Evolutionary conservation across 2,329 filamentous ascomycete genomes (phyloP), one percentile per base, ranked within the genome.

Genomic region (Fusarium sp.): DNA sequence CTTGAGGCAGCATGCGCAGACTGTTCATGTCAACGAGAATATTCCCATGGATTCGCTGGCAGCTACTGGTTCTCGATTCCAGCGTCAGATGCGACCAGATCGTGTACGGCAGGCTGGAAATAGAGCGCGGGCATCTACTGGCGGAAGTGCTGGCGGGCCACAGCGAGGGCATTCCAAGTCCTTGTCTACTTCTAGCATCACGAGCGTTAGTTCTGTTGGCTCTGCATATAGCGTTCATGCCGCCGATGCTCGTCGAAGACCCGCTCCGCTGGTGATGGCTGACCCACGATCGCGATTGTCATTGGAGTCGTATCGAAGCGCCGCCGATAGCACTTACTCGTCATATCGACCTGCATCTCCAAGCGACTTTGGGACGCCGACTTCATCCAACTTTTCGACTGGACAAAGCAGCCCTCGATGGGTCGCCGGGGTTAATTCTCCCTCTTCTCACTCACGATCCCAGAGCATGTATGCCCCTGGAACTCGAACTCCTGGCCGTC

Each of bases 1-100:
- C 77, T 83, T 99, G 56, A 89, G 96, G 64, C 96, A 99, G 78
- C 96, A 99, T 84, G 96, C 96, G 46, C 94, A 97, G 79, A 98
- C 96, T 0, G 96, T 99, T 1, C 96, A 99, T 78, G 92, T 97
- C 62, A 97, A 98, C 78, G 96, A 98, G 78, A 93, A 97, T 62
- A 99, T 99, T 33, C 96, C 96, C 4, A 89, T 90, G 40, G 93
- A 97, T 78, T 98, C 96, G 1, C 86, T 98, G 18, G 96, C 96
- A 14, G 96, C 95, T 4, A 96, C 93, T 1, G 93, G 94, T 23
- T 97, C 94, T 8, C 87, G 95, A 38, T 97, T 97, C 74, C 95
- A 97, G 75, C 87, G 95, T 67, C 94, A 97, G 79, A 93, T 97
- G 64, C 88, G 95, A 58, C 96, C 93, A 0, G 94, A 97, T 71